Conservation (phyloP, 495 filamentous ascomycete genomes). For the Aspergillus biplanus region DNA sequence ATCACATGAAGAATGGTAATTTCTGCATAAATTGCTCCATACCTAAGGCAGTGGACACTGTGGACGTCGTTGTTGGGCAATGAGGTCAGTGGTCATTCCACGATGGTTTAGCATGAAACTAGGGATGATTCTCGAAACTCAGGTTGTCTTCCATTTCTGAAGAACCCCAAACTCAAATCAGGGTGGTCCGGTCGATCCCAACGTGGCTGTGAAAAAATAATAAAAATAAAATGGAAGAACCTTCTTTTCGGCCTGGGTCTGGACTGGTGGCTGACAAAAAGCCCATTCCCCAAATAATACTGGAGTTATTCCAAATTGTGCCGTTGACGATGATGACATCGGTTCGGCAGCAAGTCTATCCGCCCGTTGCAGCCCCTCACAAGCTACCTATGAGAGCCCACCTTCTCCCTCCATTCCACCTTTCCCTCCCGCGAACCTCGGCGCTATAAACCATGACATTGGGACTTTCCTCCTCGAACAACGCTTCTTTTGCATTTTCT, state of each 20-base stretch:
- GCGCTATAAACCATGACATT: not conserved
- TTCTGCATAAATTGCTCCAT: not conserved
- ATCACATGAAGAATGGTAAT: too few species aligned
- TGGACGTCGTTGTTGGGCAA: too few species aligned
- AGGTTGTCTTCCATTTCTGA: too few species aligned
- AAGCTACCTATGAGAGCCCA: not conserved
- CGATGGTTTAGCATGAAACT: too few species aligned
- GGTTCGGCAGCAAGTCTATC: conserved; percentile 9
- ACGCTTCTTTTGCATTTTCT: conserved; percentile 2
- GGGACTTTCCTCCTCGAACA: not conserved
- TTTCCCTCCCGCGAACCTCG: conserved; percentile 15
- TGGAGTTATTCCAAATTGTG: not conserved
- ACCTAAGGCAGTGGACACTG: too few species aligned
- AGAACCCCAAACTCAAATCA: too few species aligned
- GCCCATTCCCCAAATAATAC: not conserved
- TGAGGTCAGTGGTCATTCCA: too few species aligned
- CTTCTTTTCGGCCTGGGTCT: not conserved
- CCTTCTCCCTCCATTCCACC: not conserved
- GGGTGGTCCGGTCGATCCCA: too few species aligned
- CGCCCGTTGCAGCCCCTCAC: conserved; percentile 6
- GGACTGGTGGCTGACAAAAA: conserved; percentile 8
- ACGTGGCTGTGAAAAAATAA: not conserved
- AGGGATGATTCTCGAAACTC: too few species aligned
- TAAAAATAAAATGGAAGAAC: not conserved
- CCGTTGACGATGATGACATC: conserved; percentile 18